Conservation (phyloP, 495 filamentous ascomycete genomes). For the Aspergillus saccharolyticus region DNA sequence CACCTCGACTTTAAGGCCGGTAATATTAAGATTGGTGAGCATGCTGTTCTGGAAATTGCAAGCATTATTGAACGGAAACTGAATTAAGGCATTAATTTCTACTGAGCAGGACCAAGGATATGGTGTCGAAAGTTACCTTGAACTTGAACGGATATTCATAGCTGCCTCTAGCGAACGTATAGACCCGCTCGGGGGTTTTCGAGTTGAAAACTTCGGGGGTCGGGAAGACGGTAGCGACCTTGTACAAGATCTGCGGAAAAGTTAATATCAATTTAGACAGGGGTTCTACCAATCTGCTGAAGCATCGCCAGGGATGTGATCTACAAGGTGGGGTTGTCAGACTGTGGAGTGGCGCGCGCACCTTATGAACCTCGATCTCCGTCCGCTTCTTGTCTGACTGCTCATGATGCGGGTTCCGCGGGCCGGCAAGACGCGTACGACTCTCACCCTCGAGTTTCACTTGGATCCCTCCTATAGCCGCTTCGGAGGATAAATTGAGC, state of each 20-base stretch:
- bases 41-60: constrained; percentile 61
- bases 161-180: constrained; percentile 66
- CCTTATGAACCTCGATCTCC: constrained; percentile 75
- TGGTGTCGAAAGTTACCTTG: constrained; percentile 50
- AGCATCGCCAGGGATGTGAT: background rate
- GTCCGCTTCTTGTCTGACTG: constrained; percentile 52
- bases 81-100: background rate
- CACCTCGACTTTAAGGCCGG: constrained; percentile 53
- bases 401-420: constrained; percentile 56
- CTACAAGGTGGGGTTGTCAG: constrained; percentile 3
- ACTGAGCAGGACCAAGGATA: background rate
- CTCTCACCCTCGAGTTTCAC: constrained; percentile 95
- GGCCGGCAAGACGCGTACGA: constrained; percentile 54
- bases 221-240: constrained; percentile 60
- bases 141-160: constrained; percentile 90
- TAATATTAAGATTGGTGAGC: constrained; percentile 51
- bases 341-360: constrained; percentile 28
- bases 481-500: constrained; percentile 56
- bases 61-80: constrained; percentile 86
- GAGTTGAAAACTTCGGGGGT: constrained; percentile 46
- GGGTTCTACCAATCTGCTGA: no score
- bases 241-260: constrained; percentile 59
- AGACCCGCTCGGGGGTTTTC: constrained; percentile 41
- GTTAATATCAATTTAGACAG: constrained; percentile 8
- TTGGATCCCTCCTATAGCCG: constrained; percentile 69